phyloP scores from a whole-genome alignment of 148 eudicot genomes.

The Vaccinium corymbosum region DNA sequence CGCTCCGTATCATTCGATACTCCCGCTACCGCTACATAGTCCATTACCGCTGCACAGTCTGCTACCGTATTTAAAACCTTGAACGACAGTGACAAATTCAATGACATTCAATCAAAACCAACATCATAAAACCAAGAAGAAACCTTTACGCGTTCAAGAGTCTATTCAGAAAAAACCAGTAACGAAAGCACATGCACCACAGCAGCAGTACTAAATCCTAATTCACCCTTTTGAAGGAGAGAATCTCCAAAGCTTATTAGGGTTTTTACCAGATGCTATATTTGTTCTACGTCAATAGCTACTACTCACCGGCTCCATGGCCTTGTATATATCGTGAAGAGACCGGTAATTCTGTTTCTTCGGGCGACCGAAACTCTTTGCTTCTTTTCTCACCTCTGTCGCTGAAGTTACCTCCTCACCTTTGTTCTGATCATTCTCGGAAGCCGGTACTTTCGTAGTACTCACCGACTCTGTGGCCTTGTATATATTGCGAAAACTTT shows the following conservation, averaged over 20 bases:
- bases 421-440: neutral
- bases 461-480: conserved; percentile 6
- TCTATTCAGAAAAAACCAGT: neutral
- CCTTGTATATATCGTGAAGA: conserved; percentile 11
- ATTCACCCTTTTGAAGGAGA: too few species aligned
- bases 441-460: neutral
- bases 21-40: too few species aligned
- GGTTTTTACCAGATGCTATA: neutral
- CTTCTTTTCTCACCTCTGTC: neutral
- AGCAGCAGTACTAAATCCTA: too few species aligned
- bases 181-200: too few species aligned
- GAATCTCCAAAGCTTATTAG: neutral
- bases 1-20: too few species aligned
- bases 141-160: neutral
- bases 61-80: too few species aligned
- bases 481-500: neutral
- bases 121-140: neutral
- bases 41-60: too few species aligned
- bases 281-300: neutral
- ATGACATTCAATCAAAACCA: neutral
- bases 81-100: neutral
- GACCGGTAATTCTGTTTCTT: neutral
- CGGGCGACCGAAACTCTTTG: neutral
- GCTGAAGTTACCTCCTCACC: neutral
- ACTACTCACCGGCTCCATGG: neutral